Base-by-base conservation (phyloP, 2,329 filamentous ascomycete species). In the Amauroascus verrucosus region DNA sequence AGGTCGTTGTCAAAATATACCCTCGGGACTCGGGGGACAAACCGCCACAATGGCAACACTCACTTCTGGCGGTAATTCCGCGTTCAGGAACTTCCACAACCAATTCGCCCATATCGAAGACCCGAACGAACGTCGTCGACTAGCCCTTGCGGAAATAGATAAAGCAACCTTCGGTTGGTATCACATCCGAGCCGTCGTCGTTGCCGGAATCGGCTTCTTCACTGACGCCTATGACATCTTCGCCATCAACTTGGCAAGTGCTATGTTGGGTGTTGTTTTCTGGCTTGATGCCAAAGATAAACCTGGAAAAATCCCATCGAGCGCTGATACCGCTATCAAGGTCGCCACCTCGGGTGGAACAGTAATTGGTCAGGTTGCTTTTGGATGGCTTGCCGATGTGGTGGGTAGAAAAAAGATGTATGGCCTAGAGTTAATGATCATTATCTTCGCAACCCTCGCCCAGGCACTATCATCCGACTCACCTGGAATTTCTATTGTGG, bases 351-450 rank as follows among this genome's bases (percentile, higher is more conserved):
- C 85, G 28, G 84, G 83, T 55, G 88, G 88, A 55, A 93, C 87
- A 18, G 86, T 94, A 51, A 72, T 94, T 48, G 88, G 88, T 33
- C 88, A 94, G 71, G 73, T 93, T 30, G 80, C 80, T 46, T 94
- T 95, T 64, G 87, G 88, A 64, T 82, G 78, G 64, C 73, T 90
- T 20, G 88, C 87, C 38, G 88, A 94, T 71, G 71, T 82, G 5
- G 77, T 91, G 50, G 87, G 87, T 51, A 83, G 86, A 56, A 88
- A 88, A 75, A 81, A 77, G 60, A 91, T 94, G 84, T 93, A 94
- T 67, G 88, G 88, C 58, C 75, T 88, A 20, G 86, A 90, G 69
- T 71, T 90, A 58, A 85, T 90, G 58, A 70, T 91, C 62, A 89
- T 89, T 70, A 89, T 89, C 69, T 82, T 87, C 61, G 83, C 83